Conservation (phyloP, 208 protist species). For the Leishmania turanica region DNA sequence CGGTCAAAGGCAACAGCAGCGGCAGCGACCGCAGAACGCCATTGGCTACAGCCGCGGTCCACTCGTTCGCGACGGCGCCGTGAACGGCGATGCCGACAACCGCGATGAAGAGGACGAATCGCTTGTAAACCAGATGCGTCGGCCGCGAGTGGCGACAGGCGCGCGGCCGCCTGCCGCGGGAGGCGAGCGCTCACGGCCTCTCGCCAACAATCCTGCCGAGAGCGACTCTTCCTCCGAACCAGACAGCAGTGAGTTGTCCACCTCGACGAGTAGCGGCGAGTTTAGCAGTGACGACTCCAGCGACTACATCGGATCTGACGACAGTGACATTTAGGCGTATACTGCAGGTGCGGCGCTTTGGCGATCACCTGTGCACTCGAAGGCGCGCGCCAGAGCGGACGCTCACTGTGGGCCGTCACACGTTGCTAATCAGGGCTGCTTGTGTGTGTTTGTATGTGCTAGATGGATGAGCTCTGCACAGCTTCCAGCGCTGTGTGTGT, state of each 20-base stretch:
- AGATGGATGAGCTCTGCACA: neutral
- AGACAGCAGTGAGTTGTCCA: constrained; percentile 33
- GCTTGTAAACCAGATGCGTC: constrained; percentile 32
- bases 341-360: neutral
- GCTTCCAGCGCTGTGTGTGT: neutral
- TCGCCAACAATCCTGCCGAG: constrained; percentile 13
- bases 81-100: constrained; percentile 16
- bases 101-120: constrained; percentile 11
- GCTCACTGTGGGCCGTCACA: neutral
- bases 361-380: neutral
- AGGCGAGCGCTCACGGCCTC: constrained; percentile 17
- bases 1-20: constrained; percentile 7
- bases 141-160: constrained; percentile 30
- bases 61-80: neutral
- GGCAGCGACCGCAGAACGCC: constrained; percentile 26
- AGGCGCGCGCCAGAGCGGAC: neutral
- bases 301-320: constrained; percentile 44
- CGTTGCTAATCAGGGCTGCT: neutral
- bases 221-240: constrained; percentile 35
- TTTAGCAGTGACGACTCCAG: constrained; percentile 51
- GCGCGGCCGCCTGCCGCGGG: constrained; percentile 20
- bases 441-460: neutral
- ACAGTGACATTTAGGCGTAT: constrained; percentile 60
- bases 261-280: constrained; percentile 42
- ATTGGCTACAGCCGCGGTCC: constrained; percentile 15